Conservation (phyloP, 225 moss, liverwort and hornwort species). For the Polytrichum commune region DNA sequence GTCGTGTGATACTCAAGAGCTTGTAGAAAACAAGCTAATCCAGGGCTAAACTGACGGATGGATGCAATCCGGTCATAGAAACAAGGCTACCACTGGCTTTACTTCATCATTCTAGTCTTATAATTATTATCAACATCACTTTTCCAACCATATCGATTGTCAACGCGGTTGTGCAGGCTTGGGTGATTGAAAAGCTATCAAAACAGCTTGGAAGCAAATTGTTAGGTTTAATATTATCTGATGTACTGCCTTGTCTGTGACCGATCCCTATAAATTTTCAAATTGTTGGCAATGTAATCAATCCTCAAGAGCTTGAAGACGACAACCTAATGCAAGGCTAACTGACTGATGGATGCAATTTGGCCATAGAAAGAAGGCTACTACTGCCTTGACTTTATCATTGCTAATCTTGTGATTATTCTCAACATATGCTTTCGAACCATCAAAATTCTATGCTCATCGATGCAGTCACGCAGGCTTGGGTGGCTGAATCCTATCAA, state of each 20-base stretch:
- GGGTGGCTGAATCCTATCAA: no score
- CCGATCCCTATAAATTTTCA: no score
- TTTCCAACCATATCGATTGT: no score
- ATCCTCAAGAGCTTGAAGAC: slow-evolving; percentile 1
- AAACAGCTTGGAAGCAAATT: no score
- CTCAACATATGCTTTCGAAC: neutral
- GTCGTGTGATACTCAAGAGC: neutral
- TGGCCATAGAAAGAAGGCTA: slow-evolving; percentile 33
- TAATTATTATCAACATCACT: no score
- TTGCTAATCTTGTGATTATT: slow-evolving; percentile 33
- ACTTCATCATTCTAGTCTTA: no score
- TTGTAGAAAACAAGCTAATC: neutral
- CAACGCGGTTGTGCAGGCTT: no score
- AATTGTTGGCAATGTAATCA: neutral
- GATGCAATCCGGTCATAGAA: neutral
- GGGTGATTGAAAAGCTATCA: no score
- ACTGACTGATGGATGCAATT: slow-evolving; percentile 20
- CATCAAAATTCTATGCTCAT: neutral
- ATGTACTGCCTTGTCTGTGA: no score
- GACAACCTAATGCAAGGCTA: slow-evolving; percentile 9
- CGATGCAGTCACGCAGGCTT: no score
- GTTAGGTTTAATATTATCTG: no score
- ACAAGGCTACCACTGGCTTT: neutral
- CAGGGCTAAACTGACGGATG: neutral
- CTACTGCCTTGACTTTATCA: slow-evolving; percentile 43